Conservation (phyloP, 148 eudicot species). For the Rhododendron simsii region DNA sequence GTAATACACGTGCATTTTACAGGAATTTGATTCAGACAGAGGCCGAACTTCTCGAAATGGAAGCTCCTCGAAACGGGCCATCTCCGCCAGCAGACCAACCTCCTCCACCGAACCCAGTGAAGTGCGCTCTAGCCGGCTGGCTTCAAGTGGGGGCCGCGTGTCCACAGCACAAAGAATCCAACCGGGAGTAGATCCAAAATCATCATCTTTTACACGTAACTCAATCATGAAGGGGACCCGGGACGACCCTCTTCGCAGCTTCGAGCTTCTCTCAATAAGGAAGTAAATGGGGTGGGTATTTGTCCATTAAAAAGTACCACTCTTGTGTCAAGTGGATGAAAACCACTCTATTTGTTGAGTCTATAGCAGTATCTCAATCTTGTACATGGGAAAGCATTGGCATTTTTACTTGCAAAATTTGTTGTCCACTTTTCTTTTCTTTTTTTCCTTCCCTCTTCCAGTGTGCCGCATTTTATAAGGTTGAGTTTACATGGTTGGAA, state of each 20-base stretch:
- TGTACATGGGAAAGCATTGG: conserved; percentile 12
- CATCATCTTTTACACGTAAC: conserved; percentile 48
- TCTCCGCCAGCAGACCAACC: conserved; percentile 43
- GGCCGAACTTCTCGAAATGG: conserved; percentile 48
- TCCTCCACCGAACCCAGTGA: conserved; percentile 38
- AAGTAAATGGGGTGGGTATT: conserved; percentile 32
- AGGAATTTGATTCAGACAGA: conserved; percentile 64
- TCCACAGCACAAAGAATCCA: conserved; percentile 53
- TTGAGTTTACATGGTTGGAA: not conserved
- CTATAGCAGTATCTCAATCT: not conserved
- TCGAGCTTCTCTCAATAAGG: conserved; percentile 77
- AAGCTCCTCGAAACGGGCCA: conserved; percentile 64
- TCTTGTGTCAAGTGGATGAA: not conserved
- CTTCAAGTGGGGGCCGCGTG: conserved; percentile 39
- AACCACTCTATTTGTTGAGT: not conserved
- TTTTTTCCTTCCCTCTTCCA: not conserved
- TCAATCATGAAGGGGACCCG: conserved; percentile 51
- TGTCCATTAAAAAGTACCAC: not conserved
- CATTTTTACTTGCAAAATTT: not conserved
- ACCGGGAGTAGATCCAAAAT: conserved; percentile 40
- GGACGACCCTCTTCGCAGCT: conserved; percentile 83
- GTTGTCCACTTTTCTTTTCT: not conserved
- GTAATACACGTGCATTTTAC: not conserved
- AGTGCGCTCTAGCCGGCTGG: conserved; percentile 33
- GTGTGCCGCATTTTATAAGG: conserved; percentile 11